Evolutionary conservation across 2,329 filamentous ascomycete genomes (phyloP), one percentile per base, ranked within the genome.

Genomic region (Hymenoscyphus repandus): DNA sequence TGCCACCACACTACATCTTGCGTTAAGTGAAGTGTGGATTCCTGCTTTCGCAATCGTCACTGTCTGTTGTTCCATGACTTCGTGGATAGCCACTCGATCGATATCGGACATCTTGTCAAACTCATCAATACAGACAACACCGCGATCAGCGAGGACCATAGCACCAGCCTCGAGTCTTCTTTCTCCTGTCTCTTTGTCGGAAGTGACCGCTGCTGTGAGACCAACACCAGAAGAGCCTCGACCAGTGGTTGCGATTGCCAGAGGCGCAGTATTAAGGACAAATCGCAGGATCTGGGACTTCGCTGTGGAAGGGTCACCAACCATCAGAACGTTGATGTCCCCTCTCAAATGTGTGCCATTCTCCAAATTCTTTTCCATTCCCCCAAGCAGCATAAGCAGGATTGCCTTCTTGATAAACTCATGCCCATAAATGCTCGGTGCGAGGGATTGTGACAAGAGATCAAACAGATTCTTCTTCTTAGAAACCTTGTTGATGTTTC

Each of bases 81-180:
- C 93, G 80, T 99, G 93, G 62, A 99, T 99, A 42, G 93, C 93
- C 3, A 99, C 93, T 67, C 93, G 84, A 70, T 99, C 93, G 51
- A 97, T 86, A 66, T 99, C 93, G 51, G 90, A 96, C 93, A 99
- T 99, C 71, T 99, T 99, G 74, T 99, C 93, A 61, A 99, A 99
- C 66, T 99, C 93, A 67, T 99, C 93, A 59, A 99, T 99, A 74
- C 93, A 99, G 32, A 99, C 93, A 10, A 99, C 92, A 61, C 93
- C 93, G 56, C 93, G 86, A 68, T 99, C 93, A 57, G 85, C 93
- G 65, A 99, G 88, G 54, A 99, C 93, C 93, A 99, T 99, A 58
- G 93, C 93, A 79, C 93, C 93, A 13, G 93, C 93, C 71, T 99
- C 93, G 1, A 99, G 79, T 59, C 93, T 83, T 59, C 93, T 82